Base-by-base conservation (phyloP, 2,329 filamentous ascomycete genomes). In the Ilyonectria mors-panacis region DNA sequence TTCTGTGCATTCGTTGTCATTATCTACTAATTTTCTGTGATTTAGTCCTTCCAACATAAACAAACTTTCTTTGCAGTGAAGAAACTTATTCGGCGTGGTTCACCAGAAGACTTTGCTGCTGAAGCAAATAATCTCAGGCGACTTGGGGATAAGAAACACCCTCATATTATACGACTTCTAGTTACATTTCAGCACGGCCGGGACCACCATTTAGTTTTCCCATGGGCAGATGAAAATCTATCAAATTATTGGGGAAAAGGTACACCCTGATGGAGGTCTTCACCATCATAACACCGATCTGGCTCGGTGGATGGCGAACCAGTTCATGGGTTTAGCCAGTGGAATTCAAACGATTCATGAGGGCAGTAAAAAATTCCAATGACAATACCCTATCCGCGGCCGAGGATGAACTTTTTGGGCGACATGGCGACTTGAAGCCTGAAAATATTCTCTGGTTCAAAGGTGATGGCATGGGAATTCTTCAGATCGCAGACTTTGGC, bases 361-460 rank as follows among this genome's bases (percentile, higher is more conserved):
- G n/a, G 26, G 44, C 44, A 47, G 6, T 8, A 6, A 12, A 12
- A 12, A 21, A 47, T 12, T 15, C 13, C 8, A 26, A 23, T 26
- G 21, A 4, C 13, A 26, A 13, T 15, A 21, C 21, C 3, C 44
- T 47, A 23, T 21, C 17, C n/a, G 15, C 9, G 3, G 21, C 26
- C 12, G 10, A 6, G 1, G 28, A 51, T 1, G 15, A 65, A 17
- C 30, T 68, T 2, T 70, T 62, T 13, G 67, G 65, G 6, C 63
- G 63, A 4, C 68, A 70, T 19, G 59, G 70, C 1, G 68, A 70
- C 10, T 62, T 71, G 12, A 70, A 70, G 30, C 68, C 68, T 5
- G 51, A 56, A 8, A 71, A 69, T 17, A 69, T 71, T 7, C 39
- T 71, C 5, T 63, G 59, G 39, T 71, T 70, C 28, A 33, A 56